Percentiles rank a stretch among this genome's conserved stretches.
phyloP scores from a whole-genome alignment of 352 stramenopile species.

The Pythium chondricola region DNA sequence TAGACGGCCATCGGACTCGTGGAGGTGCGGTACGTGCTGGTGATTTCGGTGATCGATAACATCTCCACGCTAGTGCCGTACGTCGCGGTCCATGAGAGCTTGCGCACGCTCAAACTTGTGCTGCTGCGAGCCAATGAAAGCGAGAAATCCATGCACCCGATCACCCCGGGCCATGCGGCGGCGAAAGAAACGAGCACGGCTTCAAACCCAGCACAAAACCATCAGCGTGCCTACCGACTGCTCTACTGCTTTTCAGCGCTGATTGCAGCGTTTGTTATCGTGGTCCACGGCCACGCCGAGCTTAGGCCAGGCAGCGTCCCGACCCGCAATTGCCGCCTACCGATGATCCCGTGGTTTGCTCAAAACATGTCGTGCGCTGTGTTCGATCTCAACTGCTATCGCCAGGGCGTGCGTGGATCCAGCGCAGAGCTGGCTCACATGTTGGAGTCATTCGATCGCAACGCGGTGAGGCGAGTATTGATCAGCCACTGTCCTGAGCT shows the following conservation, averaged over 20 bases:
- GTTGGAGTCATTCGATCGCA: neutral
- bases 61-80: neutral
- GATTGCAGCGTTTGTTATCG: neutral
- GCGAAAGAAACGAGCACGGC: too few species aligned
- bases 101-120: neutral
- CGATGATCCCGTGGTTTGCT: slow-evolving; percentile 11
- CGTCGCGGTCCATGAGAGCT: neutral
- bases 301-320: neutral
- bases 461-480: neutral
- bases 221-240: too few species aligned
- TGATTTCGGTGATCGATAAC: neutral
- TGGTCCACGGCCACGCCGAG: neutral
- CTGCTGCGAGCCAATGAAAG: neutral
- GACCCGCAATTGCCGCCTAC: neutral
- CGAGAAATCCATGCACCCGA: neutral
- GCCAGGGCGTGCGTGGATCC: neutral
- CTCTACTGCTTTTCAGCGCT: too few species aligned
- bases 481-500: neutral
- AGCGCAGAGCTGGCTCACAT: neutral
- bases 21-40: neutral
- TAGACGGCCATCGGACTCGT: neutral
- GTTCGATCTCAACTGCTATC: slow-evolving; percentile 16
- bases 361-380: slow-evolving; percentile 7
- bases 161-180: too few species aligned
- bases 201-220: too few species aligned